Evolutionary conservation across 2,329 filamentous ascomycete genomes (phyloP).

Genomic region (Nakataea oryzae): DNA sequence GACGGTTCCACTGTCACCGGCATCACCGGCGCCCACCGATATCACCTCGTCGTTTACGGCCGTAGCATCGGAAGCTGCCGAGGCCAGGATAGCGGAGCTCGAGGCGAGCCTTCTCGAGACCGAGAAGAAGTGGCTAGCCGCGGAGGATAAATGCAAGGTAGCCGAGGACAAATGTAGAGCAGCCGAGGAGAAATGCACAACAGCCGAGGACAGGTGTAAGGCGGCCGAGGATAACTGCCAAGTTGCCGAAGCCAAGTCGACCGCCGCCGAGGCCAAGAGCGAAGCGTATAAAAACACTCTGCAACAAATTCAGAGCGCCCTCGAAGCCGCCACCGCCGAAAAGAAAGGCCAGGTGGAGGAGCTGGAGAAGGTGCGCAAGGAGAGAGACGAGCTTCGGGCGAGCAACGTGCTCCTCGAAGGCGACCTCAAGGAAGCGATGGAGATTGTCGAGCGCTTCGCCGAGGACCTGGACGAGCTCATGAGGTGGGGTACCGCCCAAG

Average conservation of each 20-base stretch:
- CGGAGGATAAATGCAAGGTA: not conserved
- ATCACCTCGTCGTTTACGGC: not conserved
- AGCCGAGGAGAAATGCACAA: not conserved
- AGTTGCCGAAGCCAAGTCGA: not conserved
- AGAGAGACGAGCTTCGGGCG: not conserved
- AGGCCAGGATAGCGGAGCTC: slow-evolving; percentile 3
- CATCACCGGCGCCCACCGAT: not conserved
- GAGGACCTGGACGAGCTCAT: slow-evolving; percentile 4
- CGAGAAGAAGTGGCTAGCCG: not conserved
- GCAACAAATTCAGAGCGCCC: slow-evolving; percentile 1
- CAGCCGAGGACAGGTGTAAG: not conserved
- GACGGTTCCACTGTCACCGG: not conserved
- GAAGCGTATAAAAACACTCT: slow-evolving; percentile 1
- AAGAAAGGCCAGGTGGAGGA: slow-evolving; percentile 1
- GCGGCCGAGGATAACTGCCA: not conserved
- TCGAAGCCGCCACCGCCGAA: not conserved
- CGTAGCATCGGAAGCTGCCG: not conserved
- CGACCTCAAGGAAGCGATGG: not conserved
- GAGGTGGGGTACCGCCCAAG: slow-evolving; percentile 4
- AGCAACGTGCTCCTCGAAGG: not conserved
- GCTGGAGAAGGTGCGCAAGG: not conserved
- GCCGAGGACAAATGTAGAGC: not conserved
- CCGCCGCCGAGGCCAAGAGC: not conserved
- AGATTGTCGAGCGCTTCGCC: slow-evolving; percentile 3
- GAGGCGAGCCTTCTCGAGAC: slow-evolving; percentile 1